Evolutionary conservation across 108 stramenopile genomes (phyloP).

Genomic region (Fragilaria crotonensis): DNA sequence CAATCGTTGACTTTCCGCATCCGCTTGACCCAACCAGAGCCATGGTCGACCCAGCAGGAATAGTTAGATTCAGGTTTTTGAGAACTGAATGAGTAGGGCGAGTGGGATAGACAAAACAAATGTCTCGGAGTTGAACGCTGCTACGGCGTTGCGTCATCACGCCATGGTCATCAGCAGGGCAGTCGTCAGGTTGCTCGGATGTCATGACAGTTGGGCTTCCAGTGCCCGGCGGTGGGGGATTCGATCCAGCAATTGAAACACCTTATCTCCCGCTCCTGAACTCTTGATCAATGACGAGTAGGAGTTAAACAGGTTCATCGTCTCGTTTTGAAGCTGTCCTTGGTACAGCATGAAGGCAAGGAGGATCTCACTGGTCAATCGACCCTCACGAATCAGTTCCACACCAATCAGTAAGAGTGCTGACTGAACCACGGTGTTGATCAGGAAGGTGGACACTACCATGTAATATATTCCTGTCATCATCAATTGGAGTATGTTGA

Average conservation of each 20-base stretch:
- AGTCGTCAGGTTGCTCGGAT: not conserved
- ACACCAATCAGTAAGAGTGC: constrained; percentile 64
- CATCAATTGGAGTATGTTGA: constrained; percentile 78
- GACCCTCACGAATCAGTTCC: constrained; percentile 46
- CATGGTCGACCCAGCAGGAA: constrained; percentile 74
- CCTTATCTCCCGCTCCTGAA: constrained; percentile 91
- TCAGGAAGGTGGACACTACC: constrained; percentile 79
- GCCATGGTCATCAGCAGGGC: not conserved
- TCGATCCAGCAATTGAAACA: constrained; percentile 76
- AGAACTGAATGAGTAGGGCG: constrained; percentile 73
- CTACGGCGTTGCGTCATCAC: not conserved
- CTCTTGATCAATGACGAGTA: constrained; percentile 89
- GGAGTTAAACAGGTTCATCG: constrained; percentile 83
- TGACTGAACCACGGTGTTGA: constrained; percentile 85
- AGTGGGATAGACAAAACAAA: constrained; percentile 89
- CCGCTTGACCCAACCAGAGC: constrained; percentile 92
- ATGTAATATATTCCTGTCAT: constrained; percentile 86
- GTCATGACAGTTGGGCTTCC: constrained; percentile 35
- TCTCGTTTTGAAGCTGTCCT: constrained; percentile 75
- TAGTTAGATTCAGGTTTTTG: constrained; percentile 50
- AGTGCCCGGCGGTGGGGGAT: constrained; percentile 62
- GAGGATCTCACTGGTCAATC: constrained; percentile 64
- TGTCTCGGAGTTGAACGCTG: constrained; percentile 29
- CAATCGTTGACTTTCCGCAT: constrained; percentile 80
- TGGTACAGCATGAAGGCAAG: constrained; percentile 96